A percentile compares a stretch with the other conserved stretches of the same genome.
Conservation (phyloP, 306 rosid species). For the Prunus mira region DNA sequence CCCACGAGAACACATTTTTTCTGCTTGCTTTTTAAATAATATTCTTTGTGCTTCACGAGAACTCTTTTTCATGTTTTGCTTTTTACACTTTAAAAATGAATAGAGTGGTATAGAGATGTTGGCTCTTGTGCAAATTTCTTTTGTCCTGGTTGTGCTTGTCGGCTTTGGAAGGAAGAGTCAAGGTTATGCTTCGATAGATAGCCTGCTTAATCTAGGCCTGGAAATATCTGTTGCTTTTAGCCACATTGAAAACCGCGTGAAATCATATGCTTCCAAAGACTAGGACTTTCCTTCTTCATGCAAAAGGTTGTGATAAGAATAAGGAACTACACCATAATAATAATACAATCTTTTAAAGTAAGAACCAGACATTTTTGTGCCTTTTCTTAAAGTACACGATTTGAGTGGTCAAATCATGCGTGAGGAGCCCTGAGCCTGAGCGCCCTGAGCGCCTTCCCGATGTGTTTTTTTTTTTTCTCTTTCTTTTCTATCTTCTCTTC, state of each 20-base stretch:
- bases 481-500: background rate
- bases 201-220: slow-evolving; percentile 10
- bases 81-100: slow-evolving; percentile 9
- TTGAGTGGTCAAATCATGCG: slow-evolving; percentile 65
- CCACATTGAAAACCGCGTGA: slow-evolving; percentile 28
- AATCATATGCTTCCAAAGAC: slow-evolving; percentile 18
- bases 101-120: slow-evolving; percentile 23
- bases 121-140: slow-evolving; percentile 43
- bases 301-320: background rate
- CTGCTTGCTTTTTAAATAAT: slow-evolving; percentile 15
- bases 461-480: background rate
- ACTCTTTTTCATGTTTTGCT: slow-evolving; percentile 22
- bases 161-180: slow-evolving; percentile 29
- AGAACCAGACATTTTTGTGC: background rate
- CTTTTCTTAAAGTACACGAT: slow-evolving; percentile 39
- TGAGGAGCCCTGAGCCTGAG: background rate
- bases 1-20: slow-evolving; percentile 41
- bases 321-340: background rate
- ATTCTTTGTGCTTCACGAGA: slow-evolving; percentile 58
- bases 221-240: slow-evolving; percentile 16
- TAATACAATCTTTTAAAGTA: background rate
- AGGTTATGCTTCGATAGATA: slow-evolving; percentile 12
- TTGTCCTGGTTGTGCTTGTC: slow-evolving; percentile 42
- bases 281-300: slow-evolving; percentile 31
- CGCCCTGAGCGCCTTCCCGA: slow-evolving; percentile 3